Evolutionary conservation across 2,329 filamentous ascomycete genomes (phyloP).

Genomic region (Atkinsonella hypoxylon): DNA sequence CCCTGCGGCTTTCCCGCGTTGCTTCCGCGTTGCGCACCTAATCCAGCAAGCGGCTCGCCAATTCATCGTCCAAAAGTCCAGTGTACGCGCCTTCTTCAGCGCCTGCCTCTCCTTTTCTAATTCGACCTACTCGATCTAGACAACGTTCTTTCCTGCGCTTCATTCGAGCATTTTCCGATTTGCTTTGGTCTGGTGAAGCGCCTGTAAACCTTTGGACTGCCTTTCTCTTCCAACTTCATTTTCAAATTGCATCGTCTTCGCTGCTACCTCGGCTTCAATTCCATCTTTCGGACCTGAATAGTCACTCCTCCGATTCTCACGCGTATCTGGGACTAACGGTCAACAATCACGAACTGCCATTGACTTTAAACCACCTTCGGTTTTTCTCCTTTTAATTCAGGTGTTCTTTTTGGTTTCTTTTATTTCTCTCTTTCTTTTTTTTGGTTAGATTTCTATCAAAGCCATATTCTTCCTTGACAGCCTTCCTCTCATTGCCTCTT

Average conservation of each 20-base stretch:
- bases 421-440: constrained; percentile 16
- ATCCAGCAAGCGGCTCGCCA: not conserved
- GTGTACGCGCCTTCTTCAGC: not conserved
- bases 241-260: constrained; percentile 1
- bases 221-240: not conserved
- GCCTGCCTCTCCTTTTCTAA: constrained; percentile 3
- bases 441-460: constrained; percentile 20
- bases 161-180: not conserved
- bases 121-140: not conserved
- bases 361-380: not conserved
- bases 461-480: constrained; percentile 16
- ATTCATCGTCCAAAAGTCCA: not conserved
- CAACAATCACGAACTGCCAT: not conserved
- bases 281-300: not conserved
- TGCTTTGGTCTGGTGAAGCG: not conserved
- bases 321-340: not conserved
- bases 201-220: not conserved
- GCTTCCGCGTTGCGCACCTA: not conserved
- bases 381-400: not conserved
- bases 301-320: not conserved
- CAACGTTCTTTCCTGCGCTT: constrained; percentile 4
- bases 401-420: constrained; percentile 9
- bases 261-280: not conserved
- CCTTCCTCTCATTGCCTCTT: constrained; percentile 7
- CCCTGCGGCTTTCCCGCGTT: not conserved